Conservation (phyloP, 352 stramenopile species). For the Blastocystis hominis region DNA sequence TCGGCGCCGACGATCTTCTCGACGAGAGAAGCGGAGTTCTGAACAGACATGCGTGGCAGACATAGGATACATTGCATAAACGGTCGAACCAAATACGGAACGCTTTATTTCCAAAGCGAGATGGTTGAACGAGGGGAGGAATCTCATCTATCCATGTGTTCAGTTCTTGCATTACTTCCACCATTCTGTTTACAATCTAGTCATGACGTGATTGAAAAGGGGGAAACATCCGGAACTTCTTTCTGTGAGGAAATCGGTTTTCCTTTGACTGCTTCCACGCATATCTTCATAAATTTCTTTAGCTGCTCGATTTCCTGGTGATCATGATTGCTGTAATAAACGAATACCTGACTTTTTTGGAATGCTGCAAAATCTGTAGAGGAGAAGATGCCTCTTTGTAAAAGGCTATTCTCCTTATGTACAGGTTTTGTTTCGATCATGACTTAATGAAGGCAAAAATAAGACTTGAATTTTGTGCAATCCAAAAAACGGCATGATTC, state of each 20-base stretch:
- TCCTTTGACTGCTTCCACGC: slow-evolving; percentile 10
- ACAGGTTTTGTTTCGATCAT: background rate
- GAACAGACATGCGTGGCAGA: background rate
- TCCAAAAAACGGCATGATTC: background rate
- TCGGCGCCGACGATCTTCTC: slow-evolving; percentile 26
- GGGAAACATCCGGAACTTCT: background rate
- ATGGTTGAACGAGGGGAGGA: slow-evolving; percentile 80
- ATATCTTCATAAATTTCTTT: slow-evolving; percentile 48
- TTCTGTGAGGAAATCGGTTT: slow-evolving; percentile 20
- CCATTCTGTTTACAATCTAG: slow-evolving; percentile 41
- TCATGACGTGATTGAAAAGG: background rate
- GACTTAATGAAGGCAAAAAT: background rate
- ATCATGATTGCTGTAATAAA: background rate
- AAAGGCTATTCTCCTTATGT: slow-evolving; percentile 8
- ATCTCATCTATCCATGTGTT: slow-evolving; percentile 78
- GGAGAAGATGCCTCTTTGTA: slow-evolving; percentile 57
- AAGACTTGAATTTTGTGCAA: background rate
- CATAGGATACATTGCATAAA: slow-evolving; percentile 66
- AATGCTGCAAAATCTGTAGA: slow-evolving; percentile 46
- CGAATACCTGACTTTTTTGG: slow-evolving; percentile 28
- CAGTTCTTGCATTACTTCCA: slow-evolving; percentile 63
- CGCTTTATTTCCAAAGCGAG: slow-evolving; percentile 85
- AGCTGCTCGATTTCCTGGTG: background rate
- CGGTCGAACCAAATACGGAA: slow-evolving; percentile 79
- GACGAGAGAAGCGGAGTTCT: slow-evolving; percentile 36